Base-by-base conservation (phyloP, 2,329 filamentous ascomycete genomes). In the Fusarium sp. region DNA sequence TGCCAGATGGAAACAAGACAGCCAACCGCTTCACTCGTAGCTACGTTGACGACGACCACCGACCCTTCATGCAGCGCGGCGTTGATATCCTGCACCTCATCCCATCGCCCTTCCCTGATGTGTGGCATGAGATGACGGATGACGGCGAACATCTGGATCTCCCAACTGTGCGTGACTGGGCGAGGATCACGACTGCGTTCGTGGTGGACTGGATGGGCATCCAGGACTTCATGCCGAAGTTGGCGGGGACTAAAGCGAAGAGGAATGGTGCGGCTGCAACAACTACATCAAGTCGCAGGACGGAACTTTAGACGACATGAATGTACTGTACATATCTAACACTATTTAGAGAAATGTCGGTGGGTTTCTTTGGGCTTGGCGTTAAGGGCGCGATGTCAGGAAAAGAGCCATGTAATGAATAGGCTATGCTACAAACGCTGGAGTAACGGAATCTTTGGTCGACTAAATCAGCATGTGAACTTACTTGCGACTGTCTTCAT, bases 71-170 rank as follows among this genome's bases (percentile, higher is more conserved):
- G 85, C 83, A 83, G 35, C 88, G 93, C 35, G 96, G 96, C 3
- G 95, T 98, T 0, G 91, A 97, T 28, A 86, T 98, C 18, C 79
- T 99, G 60, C 96, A 99, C 80, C 80, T 99, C 26, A 98, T 99
- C 59, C 93, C 95, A 0, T 85, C 84, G 6, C 91, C 91, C 1
- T 98, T 98, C 77, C 94, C 94, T 1, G 44, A 71, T 0, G 92
- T 97, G 3, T 99, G 96, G 96, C 96, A 99, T 81, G 91, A 85
- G 2, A 89, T 94, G 74, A 82, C 90, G 0, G 96, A 99, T 76
- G 91, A 97, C 73, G 95, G 89, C 3, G 89, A 91, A 70, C 92
- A 98, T 80, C 81, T 99, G 57, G 93, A 99, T 78, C 82, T 91
- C 70, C 84, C 88, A 11, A 95, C 92, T 0, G 88, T 94, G 35